These are phyloP conservation scores for Paecilomyces variotii DNA, from an alignment of 2,329 filamentous ascomycete species.

Conservation along the genomic window DNA sequence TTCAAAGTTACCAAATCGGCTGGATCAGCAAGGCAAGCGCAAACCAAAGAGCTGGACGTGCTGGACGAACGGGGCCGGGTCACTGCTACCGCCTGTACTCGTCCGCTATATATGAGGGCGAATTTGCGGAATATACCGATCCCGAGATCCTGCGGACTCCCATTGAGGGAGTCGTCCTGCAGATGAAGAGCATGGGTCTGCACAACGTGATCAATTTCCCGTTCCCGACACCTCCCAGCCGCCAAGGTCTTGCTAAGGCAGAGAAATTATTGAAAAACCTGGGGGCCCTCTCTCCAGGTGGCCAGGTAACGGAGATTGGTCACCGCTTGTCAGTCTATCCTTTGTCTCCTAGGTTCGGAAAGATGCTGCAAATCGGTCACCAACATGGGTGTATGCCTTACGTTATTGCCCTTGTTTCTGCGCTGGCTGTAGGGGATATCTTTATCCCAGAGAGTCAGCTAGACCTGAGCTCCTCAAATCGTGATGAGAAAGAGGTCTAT, in stretches of 20 bases:
- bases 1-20: constrained; percentile 89
- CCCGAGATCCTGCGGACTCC: constrained; percentile 88
- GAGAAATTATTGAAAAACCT: constrained; percentile 82
- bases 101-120: constrained; percentile 80
- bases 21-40: constrained; percentile 99
- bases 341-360: constrained; percentile 79
- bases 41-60: constrained; percentile 83
- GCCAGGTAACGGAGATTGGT: constrained; percentile 71
- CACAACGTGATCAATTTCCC: constrained; percentile 89
- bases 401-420: constrained; percentile 80
- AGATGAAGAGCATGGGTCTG: constrained; percentile 90
- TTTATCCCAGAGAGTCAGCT: constrained; percentile 77
- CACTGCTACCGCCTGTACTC: constrained; percentile 95
- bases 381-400: constrained; percentile 75
- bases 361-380: constrained; percentile 84
- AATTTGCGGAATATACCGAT: constrained; percentile 76
- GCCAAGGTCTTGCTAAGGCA: constrained; percentile 66
- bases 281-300: constrained; percentile 64
- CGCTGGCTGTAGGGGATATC: constrained; percentile 77
- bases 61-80: constrained; percentile 87
- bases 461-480: constrained; percentile 49
- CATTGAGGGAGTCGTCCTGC: constrained; percentile 84
- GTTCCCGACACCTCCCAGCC: constrained; percentile 83
- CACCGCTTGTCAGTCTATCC: constrained; percentile 82
- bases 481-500: constrained; percentile 38